Conservation (phyloP, 2,329 filamentous ascomycete species). For the Aplosporella prunicola region DNA sequence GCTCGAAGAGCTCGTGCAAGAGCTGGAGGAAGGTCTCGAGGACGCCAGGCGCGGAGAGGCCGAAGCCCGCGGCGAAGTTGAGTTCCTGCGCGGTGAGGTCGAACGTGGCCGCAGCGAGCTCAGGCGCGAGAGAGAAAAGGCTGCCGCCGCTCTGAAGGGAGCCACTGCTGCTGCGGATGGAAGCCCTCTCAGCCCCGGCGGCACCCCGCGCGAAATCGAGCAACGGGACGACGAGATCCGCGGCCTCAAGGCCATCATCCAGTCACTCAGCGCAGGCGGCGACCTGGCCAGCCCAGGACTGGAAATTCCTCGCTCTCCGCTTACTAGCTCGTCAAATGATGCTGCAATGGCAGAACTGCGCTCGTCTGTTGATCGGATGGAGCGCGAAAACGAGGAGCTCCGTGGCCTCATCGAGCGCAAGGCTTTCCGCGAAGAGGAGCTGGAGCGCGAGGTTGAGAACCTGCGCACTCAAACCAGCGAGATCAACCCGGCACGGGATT, state of each 20-base stretch:
- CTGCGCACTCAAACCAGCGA: conserved; percentile 26
- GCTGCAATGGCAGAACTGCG: conserved; percentile 48
- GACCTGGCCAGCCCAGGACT: conserved; percentile 16
- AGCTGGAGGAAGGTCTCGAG: conserved; percentile 92
- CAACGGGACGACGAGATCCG: conserved; percentile 96
- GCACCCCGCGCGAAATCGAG: conserved; percentile 62
- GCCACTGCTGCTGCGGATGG: conserved; percentile 38
- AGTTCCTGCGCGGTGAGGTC: conserved; percentile 89
- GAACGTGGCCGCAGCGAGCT: conserved; percentile 84
- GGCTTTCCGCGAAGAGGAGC: conserved; percentile 65
- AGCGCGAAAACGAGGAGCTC: conserved; percentile 71
- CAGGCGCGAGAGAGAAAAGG: conserved; percentile 77
- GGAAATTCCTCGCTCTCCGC: conserved; percentile 23
- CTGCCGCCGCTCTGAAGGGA: conserved; percentile 51
- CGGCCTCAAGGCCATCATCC: conserved; percentile 94
- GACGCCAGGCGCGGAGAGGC: conserved; percentile 90
- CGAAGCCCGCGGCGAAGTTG: conserved; percentile 89
- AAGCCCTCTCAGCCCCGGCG: conserved; percentile 24
- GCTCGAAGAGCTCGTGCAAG: conserved; percentile 89
- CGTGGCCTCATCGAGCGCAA: conserved; percentile 65
- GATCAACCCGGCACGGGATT: conserved; percentile 39
- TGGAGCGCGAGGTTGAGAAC: conserved; percentile 70
- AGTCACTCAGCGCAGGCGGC: conserved; percentile 77
- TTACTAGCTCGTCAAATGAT: conserved; percentile 20
- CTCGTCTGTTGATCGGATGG: conserved; percentile 57